These are phyloP conservation scores for Psilocybe cyanescens DNA, from an alignment of 768 basidiomycete species.

Conservation along the genomic window DNA sequence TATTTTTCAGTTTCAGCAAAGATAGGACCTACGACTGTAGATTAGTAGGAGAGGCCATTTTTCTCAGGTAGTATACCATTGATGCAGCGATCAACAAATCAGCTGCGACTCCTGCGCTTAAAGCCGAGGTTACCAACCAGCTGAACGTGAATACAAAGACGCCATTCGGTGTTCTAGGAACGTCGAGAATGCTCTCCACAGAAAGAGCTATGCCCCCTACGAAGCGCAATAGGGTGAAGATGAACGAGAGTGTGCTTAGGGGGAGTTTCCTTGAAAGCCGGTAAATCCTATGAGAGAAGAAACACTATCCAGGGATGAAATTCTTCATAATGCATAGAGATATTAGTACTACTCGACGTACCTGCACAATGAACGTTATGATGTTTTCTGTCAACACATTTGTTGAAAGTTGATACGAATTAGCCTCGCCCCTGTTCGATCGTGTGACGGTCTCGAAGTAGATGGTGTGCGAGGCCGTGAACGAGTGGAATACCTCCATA, in stretches of 20 bases:
- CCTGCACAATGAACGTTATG: slow-evolving; percentile 24
- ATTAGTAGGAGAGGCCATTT: slow-evolving; percentile 15
- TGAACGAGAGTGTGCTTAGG: slow-evolving; percentile 5
- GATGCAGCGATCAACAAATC: slow-evolving; percentile 19
- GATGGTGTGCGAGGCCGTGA: slow-evolving; percentile 21
- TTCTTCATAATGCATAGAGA: too few species aligned
- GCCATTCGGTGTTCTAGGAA: slow-evolving; percentile 16
- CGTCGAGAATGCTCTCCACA: slow-evolving; percentile 16
- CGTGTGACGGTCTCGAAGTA: slow-evolving; percentile 23
- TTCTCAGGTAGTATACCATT: slow-evolving; percentile 18
- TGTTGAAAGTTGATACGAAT: slow-evolving; percentile 18
- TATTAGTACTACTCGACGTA: background rate
- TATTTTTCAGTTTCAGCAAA: background rate
- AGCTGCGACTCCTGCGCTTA: slow-evolving; percentile 14
- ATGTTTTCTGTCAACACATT: slow-evolving; percentile 19
- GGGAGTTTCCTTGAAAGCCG: slow-evolving; percentile 7
- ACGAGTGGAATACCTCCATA: slow-evolving; percentile 20
- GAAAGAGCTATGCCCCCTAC: slow-evolving; percentile 13
- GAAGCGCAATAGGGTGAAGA: slow-evolving; percentile 11
- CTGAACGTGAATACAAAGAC: slow-evolving; percentile 13
- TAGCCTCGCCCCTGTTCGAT: slow-evolving; percentile 15
- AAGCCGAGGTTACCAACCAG: slow-evolving; percentile 17
- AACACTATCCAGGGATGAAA: slow-evolving; percentile 10
- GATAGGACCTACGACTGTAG: slow-evolving; percentile 11
- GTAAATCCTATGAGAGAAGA: slow-evolving; percentile 18